Base-by-base conservation (phyloP, 2,329 filamentous ascomycete genomes). In the Conoideocrella luteorostrata region DNA sequence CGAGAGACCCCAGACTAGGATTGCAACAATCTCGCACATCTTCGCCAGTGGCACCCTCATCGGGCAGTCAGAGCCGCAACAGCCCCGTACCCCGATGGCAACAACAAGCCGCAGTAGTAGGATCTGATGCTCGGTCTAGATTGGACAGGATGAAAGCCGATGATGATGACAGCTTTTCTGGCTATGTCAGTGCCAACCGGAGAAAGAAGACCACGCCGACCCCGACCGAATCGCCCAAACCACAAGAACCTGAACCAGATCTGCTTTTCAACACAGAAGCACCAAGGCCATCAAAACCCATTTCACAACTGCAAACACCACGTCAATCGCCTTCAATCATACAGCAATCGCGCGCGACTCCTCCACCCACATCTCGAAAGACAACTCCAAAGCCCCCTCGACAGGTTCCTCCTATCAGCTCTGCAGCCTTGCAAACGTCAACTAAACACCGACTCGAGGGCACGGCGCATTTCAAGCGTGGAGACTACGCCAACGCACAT, bases 401-500 rank as follows among this genome's bases (percentile, higher is more conserved):
- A 12, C 72, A 74, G 28, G 71, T 86, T 26, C 90, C 91, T 2
- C 59, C 74, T 1, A 70, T 94, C 11, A 82, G 86, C 4, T 67
- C 82, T 2, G 75, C 80, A 6, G 82, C 83, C 1, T 71, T 96
- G 15, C 77, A 84, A 50, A 79, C 79, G 4, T 95, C 88, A 9
- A 84, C 84, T n/a, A 75, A 79, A 37, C 80, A 93, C 55, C 85
- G 93, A 12, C 74, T 84, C 38, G 82, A 83, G 50, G 93, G 91
- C 15, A 88, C 89, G 9, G 84, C 86, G 42, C 86, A 94, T 51
- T 97, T 95, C 69, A 97, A 96, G 65, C 81, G 88, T 28, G 93
- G 93, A 26, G 93, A 98, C 63, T 98, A 88, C 62, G 84, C 87
- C 15, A 77, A 86, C 9, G 93, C 93, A 0, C 88, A 96, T 56